Conservation (phyloP, 2,329 filamentous ascomycete species). For the Alternaria brassicae region DNA sequence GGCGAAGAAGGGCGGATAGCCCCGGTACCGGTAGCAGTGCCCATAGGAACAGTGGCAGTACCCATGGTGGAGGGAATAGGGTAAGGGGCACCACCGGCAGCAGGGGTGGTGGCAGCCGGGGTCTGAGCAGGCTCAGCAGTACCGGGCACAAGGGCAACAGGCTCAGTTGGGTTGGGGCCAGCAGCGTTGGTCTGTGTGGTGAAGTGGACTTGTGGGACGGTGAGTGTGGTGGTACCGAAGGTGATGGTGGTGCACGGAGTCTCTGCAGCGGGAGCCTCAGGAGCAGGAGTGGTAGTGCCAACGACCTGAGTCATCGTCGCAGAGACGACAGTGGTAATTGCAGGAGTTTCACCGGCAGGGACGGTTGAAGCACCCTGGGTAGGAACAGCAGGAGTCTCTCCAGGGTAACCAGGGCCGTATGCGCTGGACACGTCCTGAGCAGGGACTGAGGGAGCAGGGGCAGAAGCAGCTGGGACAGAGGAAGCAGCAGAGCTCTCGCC, state of each 20-base stretch:
- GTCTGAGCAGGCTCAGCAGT: conserved; percentile 38
- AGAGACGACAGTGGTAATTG: not conserved
- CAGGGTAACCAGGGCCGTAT: not conserved
- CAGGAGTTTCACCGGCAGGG: conserved; percentile 12
- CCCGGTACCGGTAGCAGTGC: conserved; percentile 37
- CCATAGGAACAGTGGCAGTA: conserved; percentile 19
- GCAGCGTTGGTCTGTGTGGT: conserved; percentile 46
- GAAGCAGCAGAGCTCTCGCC: conserved; percentile 7
- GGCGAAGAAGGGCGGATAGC: conserved; percentile 25
- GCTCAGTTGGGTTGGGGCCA: conserved; percentile 37
- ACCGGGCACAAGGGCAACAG: conserved; percentile 48
- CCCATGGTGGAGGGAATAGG: conserved; percentile 35
- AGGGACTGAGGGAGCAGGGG: conserved; percentile 6
- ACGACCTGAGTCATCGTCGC: not conserved
- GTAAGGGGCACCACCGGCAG: conserved; percentile 25
- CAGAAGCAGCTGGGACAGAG: conserved; percentile 1
- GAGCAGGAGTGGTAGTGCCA: conserved; percentile 2
- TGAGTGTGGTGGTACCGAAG: conserved; percentile 53
- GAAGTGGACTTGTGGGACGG: conserved; percentile 57
- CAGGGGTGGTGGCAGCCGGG: conserved; percentile 32
- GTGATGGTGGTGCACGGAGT: conserved; percentile 51
- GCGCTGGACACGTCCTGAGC: conserved; percentile 9
- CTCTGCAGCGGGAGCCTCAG: conserved; percentile 2
- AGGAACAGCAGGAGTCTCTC: conserved; percentile 13
- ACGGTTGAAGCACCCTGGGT: conserved; percentile 7